Conservation (phyloP, 345 rosid genomes). For the Anastatica hierochuntica region DNA sequence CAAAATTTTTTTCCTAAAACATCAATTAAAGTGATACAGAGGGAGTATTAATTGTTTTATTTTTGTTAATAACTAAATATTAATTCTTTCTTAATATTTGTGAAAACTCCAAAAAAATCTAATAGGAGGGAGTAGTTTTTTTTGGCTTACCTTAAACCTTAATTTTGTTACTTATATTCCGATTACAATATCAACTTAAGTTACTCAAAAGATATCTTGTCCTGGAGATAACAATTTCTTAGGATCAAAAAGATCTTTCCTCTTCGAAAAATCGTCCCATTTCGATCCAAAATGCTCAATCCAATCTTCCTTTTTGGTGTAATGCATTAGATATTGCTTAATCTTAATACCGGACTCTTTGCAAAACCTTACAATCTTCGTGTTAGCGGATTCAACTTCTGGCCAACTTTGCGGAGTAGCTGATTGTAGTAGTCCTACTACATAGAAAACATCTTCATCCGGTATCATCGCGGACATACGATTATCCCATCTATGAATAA, state of each 20-base stretch:
- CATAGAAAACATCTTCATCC: slow-evolving; percentile 60
- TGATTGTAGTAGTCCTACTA: slow-evolving; percentile 63
- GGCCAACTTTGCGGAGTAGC: slow-evolving; percentile 36
- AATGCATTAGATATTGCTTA: slow-evolving; percentile 64
- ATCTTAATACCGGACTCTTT: slow-evolving; percentile 37
- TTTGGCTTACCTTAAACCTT: no score
- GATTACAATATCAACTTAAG: no score
- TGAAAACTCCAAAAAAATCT: no score
- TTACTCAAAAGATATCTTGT: slow-evolving; percentile 68
- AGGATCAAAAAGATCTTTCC: slow-evolving; percentile 69
- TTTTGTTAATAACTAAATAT: no score
- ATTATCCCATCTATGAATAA: slow-evolving; percentile 71
- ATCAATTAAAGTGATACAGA: no score
- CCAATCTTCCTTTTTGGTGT: slow-evolving; percentile 48
- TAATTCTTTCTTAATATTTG: no score
- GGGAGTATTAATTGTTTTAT: no score
- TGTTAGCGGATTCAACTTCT: slow-evolving; percentile 39
- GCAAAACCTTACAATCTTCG: slow-evolving; percentile 45
- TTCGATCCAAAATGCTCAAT: slow-evolving; percentile 62
- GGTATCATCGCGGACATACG: slow-evolving; percentile 65
- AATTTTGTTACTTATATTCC: no score
- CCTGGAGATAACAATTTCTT: slow-evolving; percentile 71
- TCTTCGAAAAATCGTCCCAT: slow-evolving; percentile 42
- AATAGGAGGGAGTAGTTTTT: no score
- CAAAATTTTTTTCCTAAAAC: no score